Conservation (phyloP, 1,139 yeast species). For the Magnusiomyces tetraspermus region DNA sequence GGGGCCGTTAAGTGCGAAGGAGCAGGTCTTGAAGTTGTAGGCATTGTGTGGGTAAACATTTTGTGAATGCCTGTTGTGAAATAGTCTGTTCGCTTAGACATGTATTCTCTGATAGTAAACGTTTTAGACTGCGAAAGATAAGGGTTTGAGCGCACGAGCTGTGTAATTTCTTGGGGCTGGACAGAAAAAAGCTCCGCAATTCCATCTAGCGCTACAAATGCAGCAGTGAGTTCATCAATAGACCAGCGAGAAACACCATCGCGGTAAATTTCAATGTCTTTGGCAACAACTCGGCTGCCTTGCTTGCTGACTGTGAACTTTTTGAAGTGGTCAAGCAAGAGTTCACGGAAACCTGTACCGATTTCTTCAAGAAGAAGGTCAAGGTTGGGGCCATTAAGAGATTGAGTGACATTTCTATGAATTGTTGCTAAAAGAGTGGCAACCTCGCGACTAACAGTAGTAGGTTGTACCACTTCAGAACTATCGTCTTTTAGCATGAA, state of each 20-base stretch:
- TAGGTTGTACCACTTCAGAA: conserved; percentile 41
- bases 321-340: conserved; percentile 63
- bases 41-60: not conserved
- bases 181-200: conserved; percentile 80
- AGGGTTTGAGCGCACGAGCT: conserved; percentile 72
- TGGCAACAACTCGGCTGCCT: conserved; percentile 76
- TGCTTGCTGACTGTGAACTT: conserved; percentile 67
- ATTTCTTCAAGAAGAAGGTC: conserved; percentile 46
- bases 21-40: not conserved
- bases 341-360: conserved; percentile 51
- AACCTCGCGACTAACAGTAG: conserved; percentile 50
- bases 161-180: conserved; percentile 9
- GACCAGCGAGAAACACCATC: conserved; percentile 64
- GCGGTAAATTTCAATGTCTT: conserved; percentile 75
- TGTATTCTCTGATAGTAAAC: conserved; percentile 55
- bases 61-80: conserved; percentile 11
- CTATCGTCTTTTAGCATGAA: conserved; percentile 40
- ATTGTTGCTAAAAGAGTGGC: conserved; percentile 45
- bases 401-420: conserved; percentile 25
- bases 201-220: conserved; percentile 66
- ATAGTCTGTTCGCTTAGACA: conserved; percentile 60
- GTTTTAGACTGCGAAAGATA: conserved; percentile 59
- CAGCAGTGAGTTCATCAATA: conserved; percentile 53
- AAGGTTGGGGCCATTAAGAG: conserved; percentile 48
- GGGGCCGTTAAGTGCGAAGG: not conserved